Base-by-base conservation (phyloP, 371 early-diverging fungal genomes). In the Fennellomyces sp. region DNA sequence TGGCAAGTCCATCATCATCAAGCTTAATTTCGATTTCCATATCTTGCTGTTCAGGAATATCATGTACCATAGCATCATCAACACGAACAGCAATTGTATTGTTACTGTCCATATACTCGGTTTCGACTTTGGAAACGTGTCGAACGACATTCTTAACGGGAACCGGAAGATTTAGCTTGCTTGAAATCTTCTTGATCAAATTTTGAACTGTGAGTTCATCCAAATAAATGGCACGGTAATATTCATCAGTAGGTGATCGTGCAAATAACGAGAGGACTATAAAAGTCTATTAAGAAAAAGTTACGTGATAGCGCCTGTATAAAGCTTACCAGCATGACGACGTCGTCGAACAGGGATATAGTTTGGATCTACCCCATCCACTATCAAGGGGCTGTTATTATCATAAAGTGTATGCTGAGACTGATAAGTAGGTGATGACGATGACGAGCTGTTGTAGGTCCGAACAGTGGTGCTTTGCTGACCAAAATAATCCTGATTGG, bases 211-310 rank as follows among this genome's bases (percentile, higher is more conserved):
- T 81, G 2, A 70, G 62, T 13, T 71, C 64, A 33, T 86, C 82
- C 4, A 86, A 72, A 54, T 86, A 86, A 19, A 84, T 66, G 0
- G 86, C 86, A 7, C 82, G 69, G 56, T 79, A 73, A 3, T 72
- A 41, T 48, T 82, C 83, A 23, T 70, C 63, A 17, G 47, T 33
- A 1, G 72, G 72, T 35, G 82, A 76, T 30, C 75, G 76, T 27
- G 76, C 75, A 61, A 81, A 86, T 8, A 86, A 61, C 30, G 83
- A 77, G 1, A 83, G 70, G 35, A 76, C 80, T 78, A 56, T 25
- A 15, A 33, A 52, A 48, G 33, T 33, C 30, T 23, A 47, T 13
- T 53, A 25, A 23, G 30, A n/a, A 13, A 33, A 33, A 13, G 35
- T 5, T 19, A 5, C 15, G 36, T 28, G 26, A 28, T 30, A 8